Base-by-base conservation (phyloP, 2,329 filamentous ascomycete species). In the Chaetomiaceae sp. region DNA sequence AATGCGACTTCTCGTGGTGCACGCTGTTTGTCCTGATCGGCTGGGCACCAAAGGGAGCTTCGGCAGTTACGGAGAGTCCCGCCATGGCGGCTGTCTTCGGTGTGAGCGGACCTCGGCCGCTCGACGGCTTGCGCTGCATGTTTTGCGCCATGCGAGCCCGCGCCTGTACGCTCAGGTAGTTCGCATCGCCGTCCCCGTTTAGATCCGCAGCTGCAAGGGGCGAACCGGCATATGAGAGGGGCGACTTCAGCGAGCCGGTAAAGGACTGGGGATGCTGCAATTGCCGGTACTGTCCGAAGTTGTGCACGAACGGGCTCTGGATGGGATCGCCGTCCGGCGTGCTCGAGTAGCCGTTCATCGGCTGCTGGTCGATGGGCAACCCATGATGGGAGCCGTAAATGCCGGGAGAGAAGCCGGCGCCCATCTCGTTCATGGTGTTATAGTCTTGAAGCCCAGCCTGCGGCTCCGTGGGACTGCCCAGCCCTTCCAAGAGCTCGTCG, bases 271-370 rank as follows among this genome's bases (percentile, higher is more conserved):
- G 71, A 60, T 76, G 74, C 60, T 81, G 77, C 58, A 85, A 82
- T 48, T 79, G 78, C 36, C 85, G 80, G 64, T 88, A 94, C 54
- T 89, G 86, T 29, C 75, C 75, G 70, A 90, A 93, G 60, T 78
- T 82, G 57, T 85, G 79, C 34, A 86, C 78, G 60, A 89, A 96
- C 0, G 91, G 91, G 59, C 89, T 96, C 61, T 94, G 87, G 50
- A 95, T 91, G 6, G 91, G 89, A 43, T 88, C 85, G 42, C 88
- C 88, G 51, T 97, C 91, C 3, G 91, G 90, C 2, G 90, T 95
- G 63, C 87, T 88, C 17, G 91, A 95, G 66, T 86, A 97, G 51
- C 88, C 81, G 60, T 86, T 84, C 61, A 88, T 81, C 48, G 85
- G 82, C 38, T 76, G 71, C 50, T 82, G 79, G 54, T 86, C 82